phyloP scores from a whole-genome alignment of 257 asterid species.

The Solanum appendiculatum region DNA sequence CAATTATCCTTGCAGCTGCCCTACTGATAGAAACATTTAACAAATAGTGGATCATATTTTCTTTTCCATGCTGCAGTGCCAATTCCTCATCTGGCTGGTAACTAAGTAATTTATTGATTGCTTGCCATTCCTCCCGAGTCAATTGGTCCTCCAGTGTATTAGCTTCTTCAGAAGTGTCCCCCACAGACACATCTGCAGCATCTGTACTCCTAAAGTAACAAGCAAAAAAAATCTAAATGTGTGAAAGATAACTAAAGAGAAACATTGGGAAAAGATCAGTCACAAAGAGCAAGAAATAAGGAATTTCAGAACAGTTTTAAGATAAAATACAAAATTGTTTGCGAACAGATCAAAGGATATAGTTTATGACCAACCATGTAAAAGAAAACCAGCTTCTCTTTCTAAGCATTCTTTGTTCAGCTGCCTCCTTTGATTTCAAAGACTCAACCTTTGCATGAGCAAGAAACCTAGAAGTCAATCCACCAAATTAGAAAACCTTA shows the following conservation, averaged over 20 bases:
- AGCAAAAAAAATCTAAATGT: not conserved
- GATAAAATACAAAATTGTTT: not conserved
- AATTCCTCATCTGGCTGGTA: slow-evolving; percentile 88
- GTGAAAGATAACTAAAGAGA: not conserved
- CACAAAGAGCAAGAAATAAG: not conserved
- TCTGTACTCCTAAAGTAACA: slow-evolving; percentile 53
- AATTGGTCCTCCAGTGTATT: slow-evolving; percentile 62
- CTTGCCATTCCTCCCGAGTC: slow-evolving; percentile 98
- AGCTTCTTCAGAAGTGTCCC: slow-evolving; percentile 45
- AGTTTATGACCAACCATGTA: slow-evolving; percentile 54
- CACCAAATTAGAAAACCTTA: not conserved
- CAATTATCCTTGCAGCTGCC: slow-evolving; percentile 86
- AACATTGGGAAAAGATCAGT: not conserved
- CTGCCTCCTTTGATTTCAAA: slow-evolving; percentile 94
- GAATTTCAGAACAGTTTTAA: not conserved
- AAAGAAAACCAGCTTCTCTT: slow-evolving; percentile 87
- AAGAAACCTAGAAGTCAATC: slow-evolving; percentile 62
- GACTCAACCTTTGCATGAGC: slow-evolving; percentile 97
- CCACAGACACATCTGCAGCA: slow-evolving; percentile 45
- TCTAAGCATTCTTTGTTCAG: slow-evolving; percentile 62
- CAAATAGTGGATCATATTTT: slow-evolving; percentile 74
- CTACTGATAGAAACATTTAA: slow-evolving; percentile 68
- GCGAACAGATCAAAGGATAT: not conserved
- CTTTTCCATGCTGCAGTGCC: slow-evolving; percentile 55
- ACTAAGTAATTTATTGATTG: slow-evolving; percentile 85